Base-by-base conservation (phyloP, 768 basidiomycete genomes). In the Roridomyces roridus region DNA sequence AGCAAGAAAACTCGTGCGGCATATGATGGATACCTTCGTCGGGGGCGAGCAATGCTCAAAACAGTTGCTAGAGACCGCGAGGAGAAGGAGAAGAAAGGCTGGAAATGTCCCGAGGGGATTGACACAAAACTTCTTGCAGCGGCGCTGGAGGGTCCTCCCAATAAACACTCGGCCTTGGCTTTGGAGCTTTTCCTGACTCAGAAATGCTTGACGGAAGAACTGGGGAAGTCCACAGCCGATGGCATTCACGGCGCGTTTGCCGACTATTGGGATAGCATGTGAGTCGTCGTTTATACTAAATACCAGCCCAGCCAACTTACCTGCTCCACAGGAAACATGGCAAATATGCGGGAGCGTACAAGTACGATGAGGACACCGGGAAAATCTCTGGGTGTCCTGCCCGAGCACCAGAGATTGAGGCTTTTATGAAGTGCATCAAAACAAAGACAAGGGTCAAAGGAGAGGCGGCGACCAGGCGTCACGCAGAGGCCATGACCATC, bases 321-420 rank as follows among this genome's bases (percentile, higher is more conserved):
- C 25, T 21, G n/a, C n/a, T 12, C 28, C 9, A 35, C 29, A 59
- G 61, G n/a, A 28, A 46, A 4, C 40, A 57, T 12, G 50, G 50
- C 23, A 60, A 47, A 17, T 74, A 73, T 59, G 47, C 46, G 1
- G 70, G 71, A 8, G 25, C 37, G 5, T 77, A 73, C 55, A 29
- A 46, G 5, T 60, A 60, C 18, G 50, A 73, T 21, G 31, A 69
- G 41, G 51, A 45, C 5, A 65, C 59, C 2, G 56, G 59, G 1
- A 44, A 34, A 5, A 69, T 74, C 17, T 47, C 59, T 4, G 73
- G 75, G 2, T 72, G 71, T 46, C 75, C 70, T 2, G 71, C 69
- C 1, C 46, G 66, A 0, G 66, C 67, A 0, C 37, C 39, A 17
- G 56, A 59, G 23, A 65, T 75, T 2, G 51, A 63, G 8, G 51